phyloP scores from a whole-genome alignment of 495 filamentous ascomycete genomes.

The Penicillium soppii region DNA sequence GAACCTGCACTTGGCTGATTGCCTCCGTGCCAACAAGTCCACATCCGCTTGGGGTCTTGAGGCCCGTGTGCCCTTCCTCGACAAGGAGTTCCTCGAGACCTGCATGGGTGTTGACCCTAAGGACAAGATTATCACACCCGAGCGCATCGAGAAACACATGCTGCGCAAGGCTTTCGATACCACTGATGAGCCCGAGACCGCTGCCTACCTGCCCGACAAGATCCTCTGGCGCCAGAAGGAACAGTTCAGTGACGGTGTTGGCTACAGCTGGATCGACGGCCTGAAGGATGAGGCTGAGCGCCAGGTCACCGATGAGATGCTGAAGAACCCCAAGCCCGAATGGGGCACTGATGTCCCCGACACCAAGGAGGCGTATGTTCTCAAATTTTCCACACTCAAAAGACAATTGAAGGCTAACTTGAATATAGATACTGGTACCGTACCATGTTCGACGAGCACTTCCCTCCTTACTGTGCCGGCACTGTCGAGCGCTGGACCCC shows the following conservation, averaged over 20 bases:
- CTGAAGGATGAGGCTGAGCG: conserved; percentile 90
- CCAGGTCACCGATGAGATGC: conserved; percentile 90
- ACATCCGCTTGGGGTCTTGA: conserved; percentile 98
- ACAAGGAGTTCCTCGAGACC: conserved; percentile 91
- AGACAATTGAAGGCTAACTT: conserved; percentile 14
- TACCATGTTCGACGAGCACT: conserved; percentile 97
- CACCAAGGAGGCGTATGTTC: conserved; percentile 86
- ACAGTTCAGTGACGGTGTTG: conserved; percentile 97
- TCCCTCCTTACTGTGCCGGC: conserved; percentile 83
- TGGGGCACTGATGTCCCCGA: conserved; percentile 92
- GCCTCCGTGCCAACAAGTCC: conserved; percentile 97
- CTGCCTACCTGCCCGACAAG: conserved; percentile 86
- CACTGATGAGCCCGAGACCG: conserved; percentile 69
- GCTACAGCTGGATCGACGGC: conserved; percentile 98
- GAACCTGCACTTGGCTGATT: conserved; percentile 93
- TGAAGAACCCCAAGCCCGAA: conserved; percentile 93
- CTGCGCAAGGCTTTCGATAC: conserved; percentile 97
- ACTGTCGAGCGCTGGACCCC: conserved; percentile 97
- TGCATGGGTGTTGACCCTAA: conserved; percentile 88
- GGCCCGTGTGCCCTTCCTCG: conserved; percentile 95
- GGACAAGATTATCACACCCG: conserved; percentile 93
- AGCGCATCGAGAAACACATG: conserved; percentile 94
- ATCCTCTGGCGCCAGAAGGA: conserved; percentile 99
- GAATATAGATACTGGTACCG: conserved; percentile 88
- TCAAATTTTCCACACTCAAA: not conserved